A percentile compares a stretch with the other conserved stretches of the same genome.
phyloP scores from a whole-genome alignment of 2,329 filamentous ascomycete genomes.

The Arthrobotrys musiformis region DNA sequence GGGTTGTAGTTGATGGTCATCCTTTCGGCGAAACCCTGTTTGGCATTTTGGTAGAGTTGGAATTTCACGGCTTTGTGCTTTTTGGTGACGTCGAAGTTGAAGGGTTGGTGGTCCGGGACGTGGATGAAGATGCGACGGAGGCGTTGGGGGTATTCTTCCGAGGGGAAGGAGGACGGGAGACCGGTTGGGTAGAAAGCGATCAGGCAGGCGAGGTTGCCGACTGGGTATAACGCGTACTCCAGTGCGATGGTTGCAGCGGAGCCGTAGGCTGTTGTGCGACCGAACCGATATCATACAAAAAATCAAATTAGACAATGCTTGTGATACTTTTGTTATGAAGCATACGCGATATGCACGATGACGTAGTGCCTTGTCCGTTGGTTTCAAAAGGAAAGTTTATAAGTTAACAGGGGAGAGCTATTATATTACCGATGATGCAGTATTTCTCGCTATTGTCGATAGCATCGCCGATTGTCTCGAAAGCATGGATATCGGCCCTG shows the following conservation, averaged over 20 bases:
- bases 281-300: background rate
- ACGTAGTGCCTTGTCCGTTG: background rate
- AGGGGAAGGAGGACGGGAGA: conserved; percentile 66
- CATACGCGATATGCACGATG: conserved; percentile 20
- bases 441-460: conserved; percentile 71
- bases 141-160: conserved; percentile 61
- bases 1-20: conserved; percentile 75
- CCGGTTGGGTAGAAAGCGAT: conserved; percentile 73
- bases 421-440: conserved; percentile 69
- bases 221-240: conserved; percentile 69
- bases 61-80: conserved; percentile 63
- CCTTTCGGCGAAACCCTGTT: conserved; percentile 76
- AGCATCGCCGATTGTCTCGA: conserved; percentile 68
- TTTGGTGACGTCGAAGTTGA: conserved; percentile 58
- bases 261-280: conserved; percentile 72
- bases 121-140: conserved; percentile 68
- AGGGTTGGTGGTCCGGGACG: conserved; percentile 66
- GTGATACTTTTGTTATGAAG: no score
- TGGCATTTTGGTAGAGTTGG: conserved; percentile 69
- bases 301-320: background rate
- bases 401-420: no score
- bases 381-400: no score
- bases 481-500: conserved; percentile 65
- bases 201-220: conserved; percentile 70
- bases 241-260: conserved; percentile 71